Evolutionary conservation across 371 early-diverging fungal species (phyloP), one percentile per base, ranked within the genome.

Genomic region (Lichtheimia ramosa): DNA sequence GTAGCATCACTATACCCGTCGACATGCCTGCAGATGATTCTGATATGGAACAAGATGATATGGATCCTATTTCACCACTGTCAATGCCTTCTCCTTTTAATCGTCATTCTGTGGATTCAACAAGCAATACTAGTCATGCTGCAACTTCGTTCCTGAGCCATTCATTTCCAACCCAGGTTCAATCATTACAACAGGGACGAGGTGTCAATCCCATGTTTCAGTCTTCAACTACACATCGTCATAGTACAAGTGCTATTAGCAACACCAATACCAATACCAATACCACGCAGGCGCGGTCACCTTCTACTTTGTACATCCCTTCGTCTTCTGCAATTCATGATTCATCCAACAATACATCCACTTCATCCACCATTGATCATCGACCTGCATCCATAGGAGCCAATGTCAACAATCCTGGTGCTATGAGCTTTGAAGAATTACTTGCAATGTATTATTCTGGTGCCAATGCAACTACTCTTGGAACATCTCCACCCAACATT

Each of bases 1-100:
- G 21, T 18, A 72, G 72, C 59, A 72, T 72, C 51, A 72, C 72
- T 15, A 72, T 72, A 21, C 72, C 72, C 2, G 65, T 65, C 39
- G 68, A 68, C 52, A 46, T 72, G 54, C 63, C 67, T 3, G 59
- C 59, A 1, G 72, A 72, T 56, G 34, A 34, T 10, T 68, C 72
- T n/a, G 72, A 72, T 54, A 68, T 68, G 68, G 71, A 71, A 8
- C 65, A 68, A 18, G 62, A 65, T 43, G 24, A 50, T 39, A 23
- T 21, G 5, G 63, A 55, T 23, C 49, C 61, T 12, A 50, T 58
- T 3, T 65, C 65, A 1, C 67, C 67, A 10, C 34, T 59, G 14
- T 59, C 67, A 1, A 21, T 65, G 20, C 67, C 67, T 2, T 16
- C 51, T 8, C 13, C 40, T 40, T 49, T 46, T 39, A 18, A 41